These are phyloP conservation scores for Fibroporia radiculosa DNA, from an alignment of 768 basidiomycete species.

Conservation along the genomic window DNA sequence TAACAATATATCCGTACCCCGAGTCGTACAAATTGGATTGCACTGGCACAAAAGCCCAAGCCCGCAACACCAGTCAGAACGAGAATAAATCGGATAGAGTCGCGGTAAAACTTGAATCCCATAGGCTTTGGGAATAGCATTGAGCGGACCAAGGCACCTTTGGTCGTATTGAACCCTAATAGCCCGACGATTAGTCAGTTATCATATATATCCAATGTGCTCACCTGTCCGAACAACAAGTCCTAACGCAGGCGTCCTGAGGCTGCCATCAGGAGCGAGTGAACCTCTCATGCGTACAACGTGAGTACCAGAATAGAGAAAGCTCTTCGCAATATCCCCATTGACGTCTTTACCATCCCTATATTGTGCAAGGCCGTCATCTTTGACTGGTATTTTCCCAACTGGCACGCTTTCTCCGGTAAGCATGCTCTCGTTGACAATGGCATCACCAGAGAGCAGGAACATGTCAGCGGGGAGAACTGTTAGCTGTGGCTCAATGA, in stretches of 20 bases:
- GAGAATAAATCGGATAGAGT: conserved; percentile 83
- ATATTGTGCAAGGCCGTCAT: conserved; percentile 70
- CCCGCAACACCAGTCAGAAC: conserved; percentile 90
- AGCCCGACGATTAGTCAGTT: background rate
- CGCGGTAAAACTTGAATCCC: conserved; percentile 97
- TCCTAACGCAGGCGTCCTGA: conserved; percentile 60
- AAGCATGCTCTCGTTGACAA: conserved; percentile 98
- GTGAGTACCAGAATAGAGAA: conserved; percentile 85
- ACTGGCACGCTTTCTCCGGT: conserved; percentile 98
- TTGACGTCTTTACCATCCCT: conserved; percentile 49
- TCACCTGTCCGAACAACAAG: conserved; percentile 82
- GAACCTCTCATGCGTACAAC: conserved; percentile 78
- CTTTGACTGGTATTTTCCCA: conserved; percentile 79
- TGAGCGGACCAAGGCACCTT: conserved; percentile 89
- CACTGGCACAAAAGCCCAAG: conserved; percentile 86
- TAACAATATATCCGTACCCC: too few relatives aligned
- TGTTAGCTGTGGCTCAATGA: conserved; percentile 67
- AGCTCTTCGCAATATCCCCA: conserved; percentile 68
- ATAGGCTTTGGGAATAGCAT: conserved; percentile 99
- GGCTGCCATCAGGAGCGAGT: conserved; percentile 42
- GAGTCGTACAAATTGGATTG: conserved; percentile 85
- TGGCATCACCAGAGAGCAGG: conserved; percentile 91
- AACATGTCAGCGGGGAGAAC: conserved; percentile 87
- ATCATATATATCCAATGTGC: conserved; percentile 7
- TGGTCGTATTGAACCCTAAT: conserved; percentile 92